Conservation (phyloP, 805 yeast genomes). For the Saturnispora halmiae region DNA sequence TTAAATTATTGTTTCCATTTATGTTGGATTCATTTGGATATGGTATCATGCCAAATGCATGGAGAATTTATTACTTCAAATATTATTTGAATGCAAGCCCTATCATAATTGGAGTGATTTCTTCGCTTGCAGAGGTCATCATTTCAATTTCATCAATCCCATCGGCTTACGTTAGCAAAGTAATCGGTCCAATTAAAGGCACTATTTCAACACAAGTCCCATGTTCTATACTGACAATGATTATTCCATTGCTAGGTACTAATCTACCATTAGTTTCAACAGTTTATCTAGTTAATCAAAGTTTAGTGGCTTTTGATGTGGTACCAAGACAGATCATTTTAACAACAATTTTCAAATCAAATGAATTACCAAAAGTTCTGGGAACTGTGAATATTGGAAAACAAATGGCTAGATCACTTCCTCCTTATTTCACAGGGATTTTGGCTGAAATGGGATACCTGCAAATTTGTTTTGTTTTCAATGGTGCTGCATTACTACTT, state of each 20-base stretch:
- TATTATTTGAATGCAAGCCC: constrained; percentile 46
- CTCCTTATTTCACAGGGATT: constrained; percentile 72
- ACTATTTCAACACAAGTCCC: constrained; percentile 70
- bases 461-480: constrained; percentile 44
- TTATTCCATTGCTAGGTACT: constrained; percentile 39
- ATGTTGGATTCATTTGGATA: constrained; percentile 82
- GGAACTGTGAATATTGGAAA: constrained; percentile 83
- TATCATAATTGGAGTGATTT: constrained; percentile 53
- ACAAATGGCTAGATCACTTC: constrained; percentile 74
- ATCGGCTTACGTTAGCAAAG: constrained; percentile 59
- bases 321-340: constrained; percentile 81
- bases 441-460: constrained; percentile 46
- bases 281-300: constrained; percentile 45
- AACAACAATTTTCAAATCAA: constrained; percentile 51
- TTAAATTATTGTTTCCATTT: constrained; percentile 49
- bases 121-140: constrained; percentile 52
- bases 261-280: constrained; percentile 36
- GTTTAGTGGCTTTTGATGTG: constrained; percentile 78
- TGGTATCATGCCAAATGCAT: constrained; percentile 82
- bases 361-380: constrained; percentile 66
- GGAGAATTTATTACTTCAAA: constrained; percentile 79
- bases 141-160: constrained; percentile 68
- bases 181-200: constrained; percentile 71
- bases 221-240: constrained; percentile 53
- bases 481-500: constrained; percentile 40